Base-by-base conservation (phyloP, 108 stramenopile species). In the Nannochloropsis granulata region DNA sequence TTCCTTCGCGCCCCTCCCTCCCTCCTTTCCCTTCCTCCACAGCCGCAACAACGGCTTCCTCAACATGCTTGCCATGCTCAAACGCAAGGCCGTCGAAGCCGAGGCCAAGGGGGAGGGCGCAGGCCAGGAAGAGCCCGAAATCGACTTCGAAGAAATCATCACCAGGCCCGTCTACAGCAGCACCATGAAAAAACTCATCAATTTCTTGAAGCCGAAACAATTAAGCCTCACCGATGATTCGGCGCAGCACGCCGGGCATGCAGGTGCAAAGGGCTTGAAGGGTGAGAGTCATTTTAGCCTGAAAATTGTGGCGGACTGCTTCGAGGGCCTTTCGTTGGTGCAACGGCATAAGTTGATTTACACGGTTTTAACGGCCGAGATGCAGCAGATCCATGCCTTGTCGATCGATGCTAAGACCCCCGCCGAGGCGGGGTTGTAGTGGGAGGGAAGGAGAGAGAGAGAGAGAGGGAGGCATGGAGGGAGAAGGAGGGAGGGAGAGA, bases 41-140 rank as follows among this genome's bases (percentile, higher is more conserved):
- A 96, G 97, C 21, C 90, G 98, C 78, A 98, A 98, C 90, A 98
- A 98, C 91, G 98, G 98, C 45, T 98, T 98, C 86, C 90, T 98
- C 34, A 98, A 98, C 90, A 98, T 98, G 98, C 84, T 98, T 43
- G 83, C 82, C 7, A 90, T 91, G 21, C 96, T 98, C 94, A 97
- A 98, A 90, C 85, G 82, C 23, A 85, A 85, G 82, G 88, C 88
- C 21, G 26, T 82, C 8, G 12, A 79, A 80, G 86, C 81, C 14
- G 83, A 78, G 12, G n/a, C 78, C n/a, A 82, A 86, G 86, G 43
- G 82, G 21, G 82, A 16, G 82, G 56, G 56, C 56, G 11, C 56
- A 0, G 56, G 56, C 21, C 56, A 71, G 56, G 79, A 79, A 24
- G 79, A 25, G 79, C 24, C 23, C 13, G 79, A 23, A 21, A 24